A percentile compares a stretch with the other conserved stretches of the same genome.
phyloP scores from a whole-genome alignment of 441 rosid species.

The Syzygium syzygioides region DNA sequence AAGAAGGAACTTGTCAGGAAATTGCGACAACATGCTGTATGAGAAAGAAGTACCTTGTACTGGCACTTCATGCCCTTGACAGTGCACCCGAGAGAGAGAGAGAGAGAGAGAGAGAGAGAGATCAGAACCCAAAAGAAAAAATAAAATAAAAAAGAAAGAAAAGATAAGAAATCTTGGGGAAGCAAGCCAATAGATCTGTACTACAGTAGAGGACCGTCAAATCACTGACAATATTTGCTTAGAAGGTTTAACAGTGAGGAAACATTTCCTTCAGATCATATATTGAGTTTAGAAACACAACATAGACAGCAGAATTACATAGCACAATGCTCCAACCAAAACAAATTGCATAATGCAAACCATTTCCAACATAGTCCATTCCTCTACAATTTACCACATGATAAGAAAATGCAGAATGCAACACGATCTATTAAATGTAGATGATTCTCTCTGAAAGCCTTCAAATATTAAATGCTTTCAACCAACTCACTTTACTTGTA shows the following conservation, averaged over 20 bases:
- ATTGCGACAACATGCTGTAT: background rate
- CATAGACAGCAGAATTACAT: background rate
- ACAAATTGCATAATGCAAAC: background rate
- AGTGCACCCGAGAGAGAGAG: background rate
- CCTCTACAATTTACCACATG: background rate
- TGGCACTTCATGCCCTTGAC: background rate
- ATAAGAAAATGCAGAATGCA: background rate
- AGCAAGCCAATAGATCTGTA: background rate
- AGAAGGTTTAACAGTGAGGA: background rate
- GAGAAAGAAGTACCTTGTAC: background rate
- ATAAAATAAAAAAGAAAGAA: background rate
- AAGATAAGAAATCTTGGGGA: background rate
- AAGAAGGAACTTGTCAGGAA: constrained; percentile 1
- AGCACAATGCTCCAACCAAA: background rate
- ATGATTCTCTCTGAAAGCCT: background rate
- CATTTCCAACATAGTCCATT: background rate
- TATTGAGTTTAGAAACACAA: background rate
- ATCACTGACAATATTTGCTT: background rate
- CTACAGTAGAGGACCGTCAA: background rate
- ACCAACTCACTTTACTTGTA: background rate
- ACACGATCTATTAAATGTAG: background rate
- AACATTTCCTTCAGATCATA: background rate
- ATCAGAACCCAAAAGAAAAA: background rate
- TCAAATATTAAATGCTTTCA: background rate
- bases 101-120: background rate